These are phyloP conservation scores for Paramyrothecium sp. DNA, from an alignment of 2,329 filamentous ascomycete genomes.

Conservation along the genomic window DNA sequence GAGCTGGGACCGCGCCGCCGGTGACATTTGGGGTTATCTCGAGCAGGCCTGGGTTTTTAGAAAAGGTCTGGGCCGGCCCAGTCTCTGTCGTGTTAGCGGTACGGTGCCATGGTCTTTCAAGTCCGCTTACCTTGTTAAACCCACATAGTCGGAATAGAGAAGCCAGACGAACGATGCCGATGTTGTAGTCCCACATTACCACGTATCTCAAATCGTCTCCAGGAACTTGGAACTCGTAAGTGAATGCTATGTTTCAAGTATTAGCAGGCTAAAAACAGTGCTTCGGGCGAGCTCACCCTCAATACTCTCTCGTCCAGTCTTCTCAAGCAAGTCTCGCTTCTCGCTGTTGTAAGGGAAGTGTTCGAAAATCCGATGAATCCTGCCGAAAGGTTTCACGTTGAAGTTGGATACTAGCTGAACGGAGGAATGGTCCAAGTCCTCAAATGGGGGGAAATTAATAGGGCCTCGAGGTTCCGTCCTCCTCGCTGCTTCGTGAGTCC, in stretches of 20 bases:
- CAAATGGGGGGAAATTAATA: conserved; percentile 73
- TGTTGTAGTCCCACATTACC: conserved; percentile 97
- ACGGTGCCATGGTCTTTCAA: neutral
- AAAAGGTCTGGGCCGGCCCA: conserved; percentile 79
- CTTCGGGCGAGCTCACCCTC: conserved; percentile 60
- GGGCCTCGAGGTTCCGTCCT: conserved; percentile 60
- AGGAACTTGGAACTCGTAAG: conserved; percentile 77
- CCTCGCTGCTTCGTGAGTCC: conserved; percentile 45
- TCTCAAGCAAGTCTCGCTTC: conserved; percentile 84
- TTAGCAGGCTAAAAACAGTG: conserved; percentile 3
- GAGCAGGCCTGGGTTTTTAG: conserved; percentile 74
- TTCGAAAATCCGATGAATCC: conserved; percentile 60
- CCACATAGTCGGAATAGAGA: conserved; percentile 90
- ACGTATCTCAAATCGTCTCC: conserved; percentile 65
- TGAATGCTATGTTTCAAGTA: conserved; percentile 60
- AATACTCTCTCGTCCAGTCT: conserved; percentile 84
- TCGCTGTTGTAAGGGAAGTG: conserved; percentile 94
- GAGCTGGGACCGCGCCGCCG: conserved; percentile 83
- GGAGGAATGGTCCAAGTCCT: conserved; percentile 59
- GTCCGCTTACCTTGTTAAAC: conserved; percentile 71
- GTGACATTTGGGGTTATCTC: conserved; percentile 96
- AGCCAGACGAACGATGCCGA: conserved; percentile 90
- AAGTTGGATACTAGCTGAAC: conserved; percentile 60
- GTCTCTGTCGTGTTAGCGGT: conserved; percentile 56
- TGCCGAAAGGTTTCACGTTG: conserved; percentile 63